These are phyloP conservation scores for Carex cristatella DNA, from an alignment of 176 grass and related monocot genomes.

Conservation along the genomic window DNA sequence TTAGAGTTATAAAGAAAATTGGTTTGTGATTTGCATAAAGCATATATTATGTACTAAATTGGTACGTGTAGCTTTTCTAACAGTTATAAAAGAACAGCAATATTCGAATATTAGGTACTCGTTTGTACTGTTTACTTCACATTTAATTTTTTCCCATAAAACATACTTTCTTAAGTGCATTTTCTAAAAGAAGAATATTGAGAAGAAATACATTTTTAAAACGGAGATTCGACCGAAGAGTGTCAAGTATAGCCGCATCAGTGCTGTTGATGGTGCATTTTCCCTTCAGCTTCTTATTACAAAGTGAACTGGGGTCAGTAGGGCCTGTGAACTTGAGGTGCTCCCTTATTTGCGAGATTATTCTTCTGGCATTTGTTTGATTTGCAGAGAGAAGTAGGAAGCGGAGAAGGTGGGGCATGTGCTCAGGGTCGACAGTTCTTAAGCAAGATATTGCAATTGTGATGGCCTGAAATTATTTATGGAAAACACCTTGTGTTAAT, in stretches of 20 bases:
- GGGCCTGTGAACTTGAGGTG: slow-evolving; percentile 66
- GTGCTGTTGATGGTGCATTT: slow-evolving; percentile 48
- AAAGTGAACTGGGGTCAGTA: slow-evolving; percentile 43
- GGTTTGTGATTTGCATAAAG: neutral
- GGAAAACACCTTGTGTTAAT: neutral
- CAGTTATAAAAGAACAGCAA: neutral
- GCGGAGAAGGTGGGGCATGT: slow-evolving; percentile 79
- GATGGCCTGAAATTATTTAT: slow-evolving; percentile 57
- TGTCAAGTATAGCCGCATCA: slow-evolving; percentile 62
- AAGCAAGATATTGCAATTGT: slow-evolving; percentile 86
- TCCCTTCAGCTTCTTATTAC: slow-evolving; percentile 76
- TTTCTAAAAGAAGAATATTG: neutral
- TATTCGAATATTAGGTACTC: neutral
- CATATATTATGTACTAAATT: neutral
- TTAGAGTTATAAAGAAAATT: neutral
- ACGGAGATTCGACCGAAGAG: slow-evolving; percentile 68
- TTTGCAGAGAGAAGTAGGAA: slow-evolving; percentile 78
- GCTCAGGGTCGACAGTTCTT: slow-evolving; percentile 55
- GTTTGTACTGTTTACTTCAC: neutral
- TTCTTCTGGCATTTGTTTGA: slow-evolving; percentile 57
- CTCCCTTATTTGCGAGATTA: slow-evolving; percentile 74
- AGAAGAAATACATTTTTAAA: slow-evolving; percentile 64
- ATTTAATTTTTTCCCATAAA: neutral
- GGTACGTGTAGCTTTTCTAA: neutral
- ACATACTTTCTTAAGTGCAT: neutral